phyloP scores from a whole-genome alignment of 176 grass and related monocot genomes.

The Alopecurus myosuroides region DNA sequence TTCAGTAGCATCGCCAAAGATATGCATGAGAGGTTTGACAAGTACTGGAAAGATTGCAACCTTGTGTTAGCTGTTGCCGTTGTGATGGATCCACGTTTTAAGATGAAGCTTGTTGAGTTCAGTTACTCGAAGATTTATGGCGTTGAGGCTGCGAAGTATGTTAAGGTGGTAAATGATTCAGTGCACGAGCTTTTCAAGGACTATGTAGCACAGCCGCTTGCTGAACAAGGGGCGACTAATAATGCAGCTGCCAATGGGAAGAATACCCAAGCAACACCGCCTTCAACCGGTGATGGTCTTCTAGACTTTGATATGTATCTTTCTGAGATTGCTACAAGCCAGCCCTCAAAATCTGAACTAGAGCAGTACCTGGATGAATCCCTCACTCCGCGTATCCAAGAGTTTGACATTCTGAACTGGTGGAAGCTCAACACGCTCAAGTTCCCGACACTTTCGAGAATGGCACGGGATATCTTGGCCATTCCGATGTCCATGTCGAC shows the following conservation, averaged over 20 bases:
- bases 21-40: slow-evolving; percentile 74
- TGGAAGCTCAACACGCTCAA: slow-evolving; percentile 67
- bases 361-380: slow-evolving; percentile 66
- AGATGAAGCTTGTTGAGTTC: slow-evolving; percentile 70
- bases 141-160: slow-evolving; percentile 51
- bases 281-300: slow-evolving; percentile 43
- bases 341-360: slow-evolving; percentile 51
- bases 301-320: slow-evolving; percentile 67
- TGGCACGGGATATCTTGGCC: slow-evolving; percentile 52
- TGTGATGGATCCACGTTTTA: slow-evolving; percentile 73
- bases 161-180: slow-evolving; percentile 56
- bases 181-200: slow-evolving; percentile 60
- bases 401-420: slow-evolving; percentile 65
- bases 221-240: slow-evolving; percentile 45
- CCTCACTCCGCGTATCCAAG: slow-evolving; percentile 51
- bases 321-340: slow-evolving; percentile 58
- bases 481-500: slow-evolving; percentile 58
- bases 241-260: slow-evolving; percentile 28
- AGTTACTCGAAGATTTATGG: slow-evolving; percentile 72
- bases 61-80: slow-evolving; percentile 63
- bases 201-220: slow-evolving; percentile 44
- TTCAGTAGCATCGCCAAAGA: slow-evolving; percentile 51
- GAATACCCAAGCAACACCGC: slow-evolving; percentile 13
- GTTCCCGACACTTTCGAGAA: slow-evolving; percentile 67
- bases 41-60: slow-evolving; percentile 74